phyloP scores from a whole-genome alignment of 2,329 filamentous ascomycete species.

The Colletotrichum neosansevieriae region DNA sequence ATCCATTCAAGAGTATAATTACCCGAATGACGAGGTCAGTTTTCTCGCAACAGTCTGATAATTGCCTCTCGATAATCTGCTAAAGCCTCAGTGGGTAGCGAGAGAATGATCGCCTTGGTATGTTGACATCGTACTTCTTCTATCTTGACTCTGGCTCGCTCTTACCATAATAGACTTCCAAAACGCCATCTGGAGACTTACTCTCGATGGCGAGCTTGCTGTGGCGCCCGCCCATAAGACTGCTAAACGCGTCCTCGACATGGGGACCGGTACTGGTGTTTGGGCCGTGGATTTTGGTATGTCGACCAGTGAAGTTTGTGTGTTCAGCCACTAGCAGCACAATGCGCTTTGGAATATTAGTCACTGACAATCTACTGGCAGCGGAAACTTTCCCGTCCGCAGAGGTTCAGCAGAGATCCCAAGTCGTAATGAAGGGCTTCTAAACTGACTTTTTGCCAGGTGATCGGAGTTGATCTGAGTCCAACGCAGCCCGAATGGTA shows the following conservation, averaged over 20 bases:
- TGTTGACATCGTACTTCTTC: not conserved
- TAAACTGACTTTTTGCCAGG: not conserved
- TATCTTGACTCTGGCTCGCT: not conserved
- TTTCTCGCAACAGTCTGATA: conserved; percentile 33
- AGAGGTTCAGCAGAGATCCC: not conserved
- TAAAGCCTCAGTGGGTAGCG: not conserved
- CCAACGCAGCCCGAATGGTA: conserved; percentile 27
- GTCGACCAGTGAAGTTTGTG: not conserved
- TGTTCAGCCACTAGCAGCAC: conserved; percentile 44
- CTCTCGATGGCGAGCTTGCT: conserved; percentile 47
- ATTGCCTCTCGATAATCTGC: not conserved
- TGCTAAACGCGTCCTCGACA: conserved; percentile 53
- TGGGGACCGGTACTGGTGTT: conserved; percentile 60
- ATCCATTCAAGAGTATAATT: conserved; percentile 34
- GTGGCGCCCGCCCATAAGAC: conserved; percentile 44
- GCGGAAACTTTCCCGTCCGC: not conserved
- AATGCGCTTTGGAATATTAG: conserved; percentile 37
- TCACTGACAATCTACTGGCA: not conserved
- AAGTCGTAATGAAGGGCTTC: not conserved
- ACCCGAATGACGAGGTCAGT: not conserved
- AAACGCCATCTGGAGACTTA: conserved; percentile 50
- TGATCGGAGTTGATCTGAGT: conserved; percentile 31
- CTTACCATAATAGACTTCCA: conserved; percentile 46
- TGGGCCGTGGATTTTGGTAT: conserved; percentile 58
- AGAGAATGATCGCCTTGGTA: not conserved